phyloP scores from a whole-genome alignment of 768 basidiomycete species.

The Suillus variegatus region DNA sequence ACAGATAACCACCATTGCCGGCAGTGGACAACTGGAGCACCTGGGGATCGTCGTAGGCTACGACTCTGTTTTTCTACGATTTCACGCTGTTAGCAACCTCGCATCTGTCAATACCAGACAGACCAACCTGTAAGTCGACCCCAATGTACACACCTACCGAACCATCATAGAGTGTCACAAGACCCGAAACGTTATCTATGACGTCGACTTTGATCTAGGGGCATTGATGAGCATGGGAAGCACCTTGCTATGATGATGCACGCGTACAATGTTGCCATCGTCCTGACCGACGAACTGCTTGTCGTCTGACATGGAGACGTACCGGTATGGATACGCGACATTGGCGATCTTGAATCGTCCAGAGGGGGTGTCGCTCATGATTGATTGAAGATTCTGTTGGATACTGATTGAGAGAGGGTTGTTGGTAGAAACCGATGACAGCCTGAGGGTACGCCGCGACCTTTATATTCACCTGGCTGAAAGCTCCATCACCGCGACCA shows the following conservation, averaged over 20 bases:
- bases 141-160: not conserved
- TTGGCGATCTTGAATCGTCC: not conserved
- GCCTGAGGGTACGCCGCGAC: not conserved
- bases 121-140: not conserved
- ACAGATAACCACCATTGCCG: not conserved
- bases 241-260: not conserved
- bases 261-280: not conserved
- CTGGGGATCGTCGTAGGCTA: not conserved
- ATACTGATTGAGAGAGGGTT: not conserved
- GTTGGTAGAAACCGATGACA: not conserved
- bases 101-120: not conserved
- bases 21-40: not conserved
- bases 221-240: not conserved
- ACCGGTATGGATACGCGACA: not conserved
- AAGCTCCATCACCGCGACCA: not conserved
- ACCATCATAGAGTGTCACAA: not conserved
- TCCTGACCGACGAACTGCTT: not conserved
- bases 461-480: not conserved
- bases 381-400: not conserved
- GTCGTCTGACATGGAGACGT: not conserved
- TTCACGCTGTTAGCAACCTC: not conserved
- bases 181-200: not conserved
- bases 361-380: not conserved
- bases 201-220: not conserved
- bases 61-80: not conserved